These are phyloP conservation scores for Paraphoma sp. DNA, from an alignment of 2,329 filamentous ascomycete genomes.

Conservation along the genomic window DNA sequence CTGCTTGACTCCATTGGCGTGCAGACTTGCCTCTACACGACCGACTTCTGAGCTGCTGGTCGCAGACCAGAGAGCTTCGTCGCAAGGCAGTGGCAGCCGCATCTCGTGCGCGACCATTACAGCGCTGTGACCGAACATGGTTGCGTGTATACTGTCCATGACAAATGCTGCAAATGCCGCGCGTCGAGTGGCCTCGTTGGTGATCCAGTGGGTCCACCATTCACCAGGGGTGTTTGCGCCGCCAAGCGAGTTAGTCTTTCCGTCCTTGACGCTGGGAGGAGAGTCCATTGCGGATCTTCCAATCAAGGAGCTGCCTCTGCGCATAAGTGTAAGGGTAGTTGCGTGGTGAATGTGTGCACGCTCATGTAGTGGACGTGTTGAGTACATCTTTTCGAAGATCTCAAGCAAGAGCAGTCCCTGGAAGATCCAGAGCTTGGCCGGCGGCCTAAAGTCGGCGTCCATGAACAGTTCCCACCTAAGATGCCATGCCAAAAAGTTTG, in stretches of 20 bases:
- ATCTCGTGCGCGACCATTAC: slow-evolving; percentile 98
- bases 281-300: slow-evolving; percentile 85
- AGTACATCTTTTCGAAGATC: slow-evolving; percentile 97
- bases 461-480: slow-evolving; percentile 96
- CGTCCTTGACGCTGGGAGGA: slow-evolving; percentile 75
- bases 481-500: slow-evolving; percentile 91
- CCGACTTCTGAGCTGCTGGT: slow-evolving; percentile 86
- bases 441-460: slow-evolving; percentile 85
- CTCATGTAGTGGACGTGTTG: slow-evolving; percentile 88
- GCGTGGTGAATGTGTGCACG: slow-evolving; percentile 96
- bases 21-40: slow-evolving; percentile 79
- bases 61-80: slow-evolving; percentile 91
- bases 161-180: slow-evolving; percentile 94
- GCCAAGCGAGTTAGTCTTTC: slow-evolving; percentile 52
- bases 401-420: slow-evolving; percentile 89
- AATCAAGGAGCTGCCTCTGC: slow-evolving; percentile 87
- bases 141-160: slow-evolving; percentile 93
- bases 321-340: slow-evolving; percentile 93
- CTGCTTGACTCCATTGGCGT: slow-evolving; percentile 81
- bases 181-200: slow-evolving; percentile 85
- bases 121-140: slow-evolving; percentile 96
- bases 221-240: slow-evolving; percentile 79
- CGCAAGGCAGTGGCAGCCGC: slow-evolving; percentile 87
- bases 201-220: slow-evolving; percentile 97
- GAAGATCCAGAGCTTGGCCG: slow-evolving; percentile 95